These are phyloP conservation scores for Madurella mycetomatis DNA, from an alignment of 2,329 filamentous ascomycete species.

Conservation along the genomic window DNA sequence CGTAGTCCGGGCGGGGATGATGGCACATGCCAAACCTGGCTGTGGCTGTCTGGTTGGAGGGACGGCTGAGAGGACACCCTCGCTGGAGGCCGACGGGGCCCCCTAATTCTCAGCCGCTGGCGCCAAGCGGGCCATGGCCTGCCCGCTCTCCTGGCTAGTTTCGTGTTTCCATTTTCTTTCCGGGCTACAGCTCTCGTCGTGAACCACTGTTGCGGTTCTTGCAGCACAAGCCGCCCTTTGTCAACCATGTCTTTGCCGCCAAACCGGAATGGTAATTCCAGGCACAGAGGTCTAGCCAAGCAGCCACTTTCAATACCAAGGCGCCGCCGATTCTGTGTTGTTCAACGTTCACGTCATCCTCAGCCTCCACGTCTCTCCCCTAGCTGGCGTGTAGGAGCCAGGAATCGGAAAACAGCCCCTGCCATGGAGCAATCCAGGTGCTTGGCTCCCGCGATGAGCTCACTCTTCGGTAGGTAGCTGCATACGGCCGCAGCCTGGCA, in stretches of 20 bases:
- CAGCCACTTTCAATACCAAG: constrained; percentile 19
- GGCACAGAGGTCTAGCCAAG: constrained; percentile 8
- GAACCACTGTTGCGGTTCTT: neutral
- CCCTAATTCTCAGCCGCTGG: no score
- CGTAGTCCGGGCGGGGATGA: neutral
- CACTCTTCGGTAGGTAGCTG: neutral
- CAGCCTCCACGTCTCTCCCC: constrained; percentile 1
- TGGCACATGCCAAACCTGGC: neutral
- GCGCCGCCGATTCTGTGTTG: neutral
- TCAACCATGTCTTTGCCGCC: neutral
- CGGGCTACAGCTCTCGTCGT: neutral
- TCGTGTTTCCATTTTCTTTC: neutral
- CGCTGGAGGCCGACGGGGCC: neutral
- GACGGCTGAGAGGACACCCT: neutral
- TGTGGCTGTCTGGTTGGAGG: neutral
- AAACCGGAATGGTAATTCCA: neutral
- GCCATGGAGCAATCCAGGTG: neutral
- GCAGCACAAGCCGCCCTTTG: neutral
- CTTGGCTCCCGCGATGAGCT: constrained; percentile 2
- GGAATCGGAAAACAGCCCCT: neutral
- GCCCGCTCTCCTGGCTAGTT: neutral
- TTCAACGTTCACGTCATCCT: neutral
- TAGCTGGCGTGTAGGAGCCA: neutral
- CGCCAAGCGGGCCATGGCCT: neutral
- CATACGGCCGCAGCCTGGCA: neutral